phyloP scores from a whole-genome alignment of 2,329 filamentous ascomycete genomes.

The Diaporthe aspalathi region DNA sequence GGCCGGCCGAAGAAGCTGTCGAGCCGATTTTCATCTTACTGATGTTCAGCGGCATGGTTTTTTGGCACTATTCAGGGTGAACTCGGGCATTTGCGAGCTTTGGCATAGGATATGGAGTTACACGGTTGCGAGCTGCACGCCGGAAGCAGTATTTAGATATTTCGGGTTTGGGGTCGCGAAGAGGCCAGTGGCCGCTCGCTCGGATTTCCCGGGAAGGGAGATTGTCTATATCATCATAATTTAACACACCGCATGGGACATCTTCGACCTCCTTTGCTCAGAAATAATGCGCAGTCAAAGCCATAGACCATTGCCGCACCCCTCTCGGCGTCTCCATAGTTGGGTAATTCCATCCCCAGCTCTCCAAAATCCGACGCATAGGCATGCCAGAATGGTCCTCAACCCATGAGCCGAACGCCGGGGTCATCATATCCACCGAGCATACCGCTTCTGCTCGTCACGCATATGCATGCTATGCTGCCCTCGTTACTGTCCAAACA shows the following conservation, averaged over 20 bases:
- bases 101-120: slow-evolving; percentile 36
- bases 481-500: neutral
- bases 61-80: neutral
- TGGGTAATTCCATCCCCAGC: neutral
- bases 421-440: neutral
- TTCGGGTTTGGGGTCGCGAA: neutral
- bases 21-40: neutral
- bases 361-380: neutral
- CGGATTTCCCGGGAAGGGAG: slow-evolving; percentile 32
- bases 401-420: neutral
- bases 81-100: slow-evolving; percentile 30
- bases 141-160: neutral
- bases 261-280: neutral
- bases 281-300: slow-evolving; percentile 9
- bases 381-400: neutral
- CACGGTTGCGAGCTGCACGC: slow-evolving; percentile 4
- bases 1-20: neutral
- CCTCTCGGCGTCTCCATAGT: neutral
- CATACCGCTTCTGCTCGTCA: neutral
- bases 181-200: neutral
- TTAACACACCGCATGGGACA: slow-evolving; percentile 30
- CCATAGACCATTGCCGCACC: neutral
- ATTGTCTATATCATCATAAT: slow-evolving; percentile 38
- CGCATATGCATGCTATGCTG: neutral
- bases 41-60: neutral